These are phyloP conservation scores for Ophiosphaerella herpotricha DNA, from an alignment of 2,329 filamentous ascomycete genomes.

Conservation along the genomic window DNA sequence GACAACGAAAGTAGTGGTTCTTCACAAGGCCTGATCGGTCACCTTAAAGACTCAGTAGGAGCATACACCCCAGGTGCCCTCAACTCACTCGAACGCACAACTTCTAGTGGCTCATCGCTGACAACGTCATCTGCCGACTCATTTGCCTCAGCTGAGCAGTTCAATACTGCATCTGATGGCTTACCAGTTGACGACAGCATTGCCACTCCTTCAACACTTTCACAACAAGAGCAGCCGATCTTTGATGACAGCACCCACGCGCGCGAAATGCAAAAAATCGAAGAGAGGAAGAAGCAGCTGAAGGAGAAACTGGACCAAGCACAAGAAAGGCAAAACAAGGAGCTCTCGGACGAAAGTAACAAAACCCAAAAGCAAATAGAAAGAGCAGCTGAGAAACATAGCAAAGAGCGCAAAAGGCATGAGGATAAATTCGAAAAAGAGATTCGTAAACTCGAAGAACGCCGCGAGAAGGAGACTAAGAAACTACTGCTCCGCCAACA, in stretches of 20 bases:
- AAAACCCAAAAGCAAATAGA: constrained; percentile 58
- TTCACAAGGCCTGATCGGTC: constrained; percentile 16
- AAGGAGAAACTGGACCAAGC: constrained; percentile 66
- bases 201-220: constrained; percentile 31
- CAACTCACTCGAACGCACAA: constrained; percentile 32
- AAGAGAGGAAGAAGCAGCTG: constrained; percentile 61
- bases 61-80: constrained; percentile 26
- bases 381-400: constrained; percentile 67
- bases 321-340: constrained; percentile 55
- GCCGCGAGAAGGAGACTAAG: constrained; percentile 65
- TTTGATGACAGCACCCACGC: constrained; percentile 36
- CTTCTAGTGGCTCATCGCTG: constrained; percentile 32
- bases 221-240: constrained; percentile 28
- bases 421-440: constrained; percentile 49
- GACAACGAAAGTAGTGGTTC: constrained; percentile 9
- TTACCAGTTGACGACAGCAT: constrained; percentile 29
- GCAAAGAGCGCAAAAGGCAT: constrained; percentile 56
- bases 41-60: constrained; percentile 15
- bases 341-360: constrained; percentile 24
- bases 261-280: constrained; percentile 66
- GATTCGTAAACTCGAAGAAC: constrained; percentile 68
- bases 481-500: constrained; percentile 68
- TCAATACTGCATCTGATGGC: constrained; percentile 42
- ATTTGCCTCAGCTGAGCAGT: constrained; percentile 52
- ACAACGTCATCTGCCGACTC: constrained; percentile 36